Conservation (phyloP, 495 filamentous ascomycete genomes). For the Aspergillus steynii region DNA sequence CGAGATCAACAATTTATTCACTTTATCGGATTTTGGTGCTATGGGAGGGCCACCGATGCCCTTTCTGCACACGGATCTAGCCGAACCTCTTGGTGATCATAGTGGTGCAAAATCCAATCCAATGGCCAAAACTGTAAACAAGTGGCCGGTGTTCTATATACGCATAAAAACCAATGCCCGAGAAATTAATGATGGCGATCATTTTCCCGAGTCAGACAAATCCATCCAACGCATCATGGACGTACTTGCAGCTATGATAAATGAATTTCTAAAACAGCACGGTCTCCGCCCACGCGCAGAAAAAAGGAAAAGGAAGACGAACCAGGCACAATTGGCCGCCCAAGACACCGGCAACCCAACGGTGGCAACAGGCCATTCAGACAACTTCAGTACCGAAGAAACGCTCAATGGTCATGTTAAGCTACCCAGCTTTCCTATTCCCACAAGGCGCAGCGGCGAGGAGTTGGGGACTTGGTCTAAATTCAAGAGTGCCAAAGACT, state of each 20-base stretch:
- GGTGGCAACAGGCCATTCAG: neutral
- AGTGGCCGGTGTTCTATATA: conserved; percentile 91
- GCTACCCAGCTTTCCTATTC: conserved; percentile 35
- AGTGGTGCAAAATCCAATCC: conserved; percentile 39
- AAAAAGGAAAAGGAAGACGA: conserved; percentile 18
- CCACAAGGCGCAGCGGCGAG: conserved; percentile 16
- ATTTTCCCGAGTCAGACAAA: conserved; percentile 41
- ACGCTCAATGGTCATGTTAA: conserved; percentile 28
- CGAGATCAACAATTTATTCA: conserved; percentile 77
- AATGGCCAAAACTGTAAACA: conserved; percentile 66
- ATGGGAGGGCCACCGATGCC: conserved; percentile 38
- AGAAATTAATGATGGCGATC: conserved; percentile 21
- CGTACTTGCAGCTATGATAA: conserved; percentile 62
- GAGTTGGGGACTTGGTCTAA: conserved; percentile 65
- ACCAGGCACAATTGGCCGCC: neutral
- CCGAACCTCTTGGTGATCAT: neutral
- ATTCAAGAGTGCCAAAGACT: conserved; percentile 60
- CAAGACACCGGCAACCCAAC: conserved; percentile 4
- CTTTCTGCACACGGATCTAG: neutral
- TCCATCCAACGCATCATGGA: conserved; percentile 55
- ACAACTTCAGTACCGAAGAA: conserved; percentile 25
- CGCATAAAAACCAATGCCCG: conserved; percentile 51
- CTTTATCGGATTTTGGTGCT: conserved; percentile 73
- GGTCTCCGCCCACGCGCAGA: conserved; percentile 54
- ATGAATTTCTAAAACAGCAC: conserved; percentile 68